Conservation (phyloP, 1,284 basidiomycete genomes). For the Sphagnurus paluster region DNA sequence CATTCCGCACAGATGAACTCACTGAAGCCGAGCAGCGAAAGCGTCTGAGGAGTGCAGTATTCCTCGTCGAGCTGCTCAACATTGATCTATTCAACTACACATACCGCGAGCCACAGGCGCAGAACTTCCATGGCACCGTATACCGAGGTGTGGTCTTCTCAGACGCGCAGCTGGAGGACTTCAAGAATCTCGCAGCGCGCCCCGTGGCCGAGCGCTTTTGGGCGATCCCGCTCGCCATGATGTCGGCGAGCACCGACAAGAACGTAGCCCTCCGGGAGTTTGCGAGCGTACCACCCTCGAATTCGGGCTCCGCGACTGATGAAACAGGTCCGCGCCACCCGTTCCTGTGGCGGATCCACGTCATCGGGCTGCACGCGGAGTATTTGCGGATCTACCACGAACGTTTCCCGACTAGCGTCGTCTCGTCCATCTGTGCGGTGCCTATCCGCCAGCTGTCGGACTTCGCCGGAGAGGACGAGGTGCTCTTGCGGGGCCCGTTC, state of each 20-base stretch:
- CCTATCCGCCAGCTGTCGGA: conserved; percentile 22
- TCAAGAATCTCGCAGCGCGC: conserved; percentile 17
- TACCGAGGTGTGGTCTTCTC: conserved; percentile 22
- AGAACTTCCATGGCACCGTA: conserved; percentile 19
- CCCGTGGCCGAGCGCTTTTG: conserved; percentile 23
- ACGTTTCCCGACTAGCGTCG: conserved; percentile 22
- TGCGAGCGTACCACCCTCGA: conserved; percentile 13
- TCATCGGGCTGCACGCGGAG: conserved; percentile 14
- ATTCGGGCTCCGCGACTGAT: background rate
- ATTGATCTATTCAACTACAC: conserved; percentile 26
- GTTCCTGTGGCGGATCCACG: conserved; percentile 22
- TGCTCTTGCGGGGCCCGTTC: conserved; percentile 23
- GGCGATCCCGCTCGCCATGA: conserved; percentile 23
- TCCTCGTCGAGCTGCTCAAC: conserved; percentile 24
- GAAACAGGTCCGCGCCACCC: conserved; percentile 4
- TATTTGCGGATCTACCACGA: conserved; percentile 17
- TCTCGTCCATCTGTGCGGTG: conserved; percentile 23
- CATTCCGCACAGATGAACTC: conserved; percentile 20
- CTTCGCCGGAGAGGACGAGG: conserved; percentile 21
- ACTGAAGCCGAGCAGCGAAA: conserved; percentile 17
- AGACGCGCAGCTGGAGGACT: conserved; percentile 19
- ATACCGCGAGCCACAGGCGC: conserved; percentile 7
- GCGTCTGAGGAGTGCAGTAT: conserved; percentile 23
- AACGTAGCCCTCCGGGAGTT: conserved; percentile 19
- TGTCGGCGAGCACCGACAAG: conserved; percentile 21